These are phyloP conservation scores for Paramecium pentaurelia DNA, from an alignment of 73 alveolate genomes.

Conservation along the genomic window DNA sequence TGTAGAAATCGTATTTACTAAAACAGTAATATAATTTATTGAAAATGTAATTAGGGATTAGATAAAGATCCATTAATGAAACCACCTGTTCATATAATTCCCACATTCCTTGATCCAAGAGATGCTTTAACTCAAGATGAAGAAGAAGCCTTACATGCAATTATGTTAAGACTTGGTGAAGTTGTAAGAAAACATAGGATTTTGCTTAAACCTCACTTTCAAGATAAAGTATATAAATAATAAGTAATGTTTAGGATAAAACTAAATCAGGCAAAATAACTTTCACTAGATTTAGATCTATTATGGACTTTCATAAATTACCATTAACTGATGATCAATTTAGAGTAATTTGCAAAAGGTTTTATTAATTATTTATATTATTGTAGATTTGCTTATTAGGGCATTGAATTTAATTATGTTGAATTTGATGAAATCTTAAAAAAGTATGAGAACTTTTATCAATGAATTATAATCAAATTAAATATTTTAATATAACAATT, in stretches of 20 bases:
- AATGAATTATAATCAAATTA: conserved; percentile 5
- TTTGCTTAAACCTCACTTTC: conserved; percentile 86
- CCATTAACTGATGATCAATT: conserved; percentile 74
- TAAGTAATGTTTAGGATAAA: conserved; percentile 56
- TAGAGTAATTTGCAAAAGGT: conserved; percentile 77
- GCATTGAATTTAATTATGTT: conserved; percentile 87
- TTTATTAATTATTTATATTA: not conserved
- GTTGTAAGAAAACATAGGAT: conserved; percentile 79
- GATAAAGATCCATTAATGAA: conserved; percentile 86
- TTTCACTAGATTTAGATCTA: conserved; percentile 83
- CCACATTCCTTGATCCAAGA: conserved; percentile 88
- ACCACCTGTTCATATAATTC: conserved; percentile 73
- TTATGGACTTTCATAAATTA: conserved; percentile 78
- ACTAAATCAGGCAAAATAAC: conserved; percentile 81
- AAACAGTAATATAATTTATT: not conserved
- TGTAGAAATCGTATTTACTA: conserved; percentile 86
- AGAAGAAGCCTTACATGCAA: conserved; percentile 76
- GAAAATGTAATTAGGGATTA: conserved; percentile 64
- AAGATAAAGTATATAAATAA: conserved; percentile 71
- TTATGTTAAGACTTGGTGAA: conserved; percentile 82
- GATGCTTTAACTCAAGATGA: conserved; percentile 85
- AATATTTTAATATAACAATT: not conserved
- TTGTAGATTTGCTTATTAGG: conserved; percentile 70
- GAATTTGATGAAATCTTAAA: conserved; percentile 74
- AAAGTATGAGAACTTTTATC: conserved; percentile 50